phyloP scores from a whole-genome alignment of 306 rosid species.

The Aeschynomene evenia region DNA sequence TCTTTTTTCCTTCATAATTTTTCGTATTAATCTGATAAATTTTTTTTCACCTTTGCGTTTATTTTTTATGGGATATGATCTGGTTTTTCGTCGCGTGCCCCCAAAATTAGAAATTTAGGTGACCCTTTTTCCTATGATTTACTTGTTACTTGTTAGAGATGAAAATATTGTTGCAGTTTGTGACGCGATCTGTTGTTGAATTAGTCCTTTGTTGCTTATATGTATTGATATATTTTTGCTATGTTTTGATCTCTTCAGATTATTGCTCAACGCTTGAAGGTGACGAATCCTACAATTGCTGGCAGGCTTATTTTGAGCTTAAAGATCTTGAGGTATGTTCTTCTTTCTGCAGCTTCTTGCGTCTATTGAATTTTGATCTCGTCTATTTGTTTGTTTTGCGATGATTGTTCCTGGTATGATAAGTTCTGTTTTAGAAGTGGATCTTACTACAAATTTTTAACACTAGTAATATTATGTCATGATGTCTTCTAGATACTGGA shows the following conservation, averaged over 20 bases:
- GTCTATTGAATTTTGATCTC: not conserved
- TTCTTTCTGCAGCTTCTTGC: not conserved
- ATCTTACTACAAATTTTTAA: not conserved
- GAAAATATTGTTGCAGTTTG: not conserved
- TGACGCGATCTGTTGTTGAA: not conserved
- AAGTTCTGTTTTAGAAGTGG: not conserved
- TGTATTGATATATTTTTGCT: not conserved
- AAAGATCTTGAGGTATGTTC: slow-evolving; percentile 73
- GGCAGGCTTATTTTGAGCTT: slow-evolving; percentile 91
- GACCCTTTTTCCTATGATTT: not conserved
- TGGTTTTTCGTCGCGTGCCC: not conserved
- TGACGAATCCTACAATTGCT: slow-evolving; percentile 80
- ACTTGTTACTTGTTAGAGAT: not conserved
- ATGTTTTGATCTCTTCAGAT: slow-evolving; percentile 38
- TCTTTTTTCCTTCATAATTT: not conserved
- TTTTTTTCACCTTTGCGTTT: not conserved
- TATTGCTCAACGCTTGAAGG: slow-evolving; percentile 87
- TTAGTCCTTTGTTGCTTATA: not conserved
- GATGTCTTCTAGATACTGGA: not conserved
- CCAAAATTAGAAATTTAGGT: not conserved
- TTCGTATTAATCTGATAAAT: not conserved
- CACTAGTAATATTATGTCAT: not conserved
- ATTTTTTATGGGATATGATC: not conserved
- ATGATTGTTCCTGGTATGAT: no score
- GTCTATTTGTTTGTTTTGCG: not conserved